These are phyloP conservation scores for Coemansia sp. DNA, from an alignment of 192 early-diverging fungal genomes.

Conservation along the genomic window DNA sequence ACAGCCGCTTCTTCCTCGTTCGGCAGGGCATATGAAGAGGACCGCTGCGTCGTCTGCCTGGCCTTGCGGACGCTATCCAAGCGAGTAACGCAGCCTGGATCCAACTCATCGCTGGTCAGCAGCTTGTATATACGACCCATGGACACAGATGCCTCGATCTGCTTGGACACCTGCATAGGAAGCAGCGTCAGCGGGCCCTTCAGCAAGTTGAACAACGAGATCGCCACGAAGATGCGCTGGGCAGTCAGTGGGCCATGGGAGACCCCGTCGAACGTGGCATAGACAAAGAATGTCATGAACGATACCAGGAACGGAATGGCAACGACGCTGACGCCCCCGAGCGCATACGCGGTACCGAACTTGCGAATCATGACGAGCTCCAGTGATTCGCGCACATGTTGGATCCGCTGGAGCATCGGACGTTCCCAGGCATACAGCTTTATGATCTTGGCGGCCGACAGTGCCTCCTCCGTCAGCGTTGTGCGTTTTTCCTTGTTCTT, in stretches of 20 bases:
- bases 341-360: conserved; percentile 68
- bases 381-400: conserved; percentile 67
- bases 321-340: conserved; percentile 75
- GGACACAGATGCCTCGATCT: conserved; percentile 81
- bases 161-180: conserved; percentile 71
- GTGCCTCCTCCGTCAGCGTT: conserved; percentile 78
- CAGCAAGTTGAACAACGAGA: conserved; percentile 90
- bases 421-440: conserved; percentile 96
- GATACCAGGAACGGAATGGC: conserved; percentile 91
- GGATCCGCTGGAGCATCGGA: conserved; percentile 68
- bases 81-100: conserved; percentile 40
- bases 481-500: conserved; percentile 75
- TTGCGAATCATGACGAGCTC: conserved; percentile 78
- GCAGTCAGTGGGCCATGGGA: conserved; percentile 60
- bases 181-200: conserved; percentile 89
- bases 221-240: conserved; percentile 78
- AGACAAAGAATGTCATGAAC: conserved; percentile 80
- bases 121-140: conserved; percentile 79
- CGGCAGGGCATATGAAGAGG: neutral
- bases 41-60: neutral
- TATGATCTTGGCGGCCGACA: conserved; percentile 92
- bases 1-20: conserved; percentile 19
- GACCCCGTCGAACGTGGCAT: conserved; percentile 60
- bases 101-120: conserved; percentile 79
- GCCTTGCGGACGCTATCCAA: conserved; percentile 19